Evolutionary conservation across 805 yeast species (phyloP).

Genomic region (Komagataella phaffii): DNA sequence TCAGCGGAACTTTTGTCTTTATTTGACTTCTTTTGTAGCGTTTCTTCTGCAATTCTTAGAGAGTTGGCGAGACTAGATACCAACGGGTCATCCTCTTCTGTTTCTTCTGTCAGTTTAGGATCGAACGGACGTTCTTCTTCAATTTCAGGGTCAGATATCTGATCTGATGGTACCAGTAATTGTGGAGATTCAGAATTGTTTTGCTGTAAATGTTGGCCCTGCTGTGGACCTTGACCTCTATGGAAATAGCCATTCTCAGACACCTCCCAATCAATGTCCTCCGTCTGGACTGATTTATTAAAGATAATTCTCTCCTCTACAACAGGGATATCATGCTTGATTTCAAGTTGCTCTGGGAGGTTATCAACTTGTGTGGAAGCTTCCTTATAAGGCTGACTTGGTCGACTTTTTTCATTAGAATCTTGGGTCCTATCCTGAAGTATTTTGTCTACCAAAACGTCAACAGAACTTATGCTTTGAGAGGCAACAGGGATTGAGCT

Average conservation of each 20-base stretch:
- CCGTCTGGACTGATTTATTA: constrained; percentile 5
- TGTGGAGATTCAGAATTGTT: background rate
- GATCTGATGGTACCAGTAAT: background rate
- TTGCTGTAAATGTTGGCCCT: background rate
- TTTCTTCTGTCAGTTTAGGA: background rate
- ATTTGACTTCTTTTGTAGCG: constrained; percentile 14
- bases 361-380: background rate
- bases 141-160: background rate
- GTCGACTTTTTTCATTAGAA: background rate
- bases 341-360: constrained; percentile 3
- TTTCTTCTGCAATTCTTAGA: constrained; percentile 11
- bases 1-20: constrained; percentile 8
- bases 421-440: background rate
- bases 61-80: constrained; percentile 9
- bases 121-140: background rate
- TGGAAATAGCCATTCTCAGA: constrained; percentile 1
- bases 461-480: background rate
- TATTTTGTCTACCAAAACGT: background rate
- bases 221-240: background rate
- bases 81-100: background rate
- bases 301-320: constrained; percentile 5
- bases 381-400: background rate
- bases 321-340: background rate
- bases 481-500: constrained; percentile 1
- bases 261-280: constrained; percentile 3